Evolutionary conservation across 2,329 filamentous ascomycete genomes (phyloP).

Genomic region (Ascocoryne sarcoides): DNA sequence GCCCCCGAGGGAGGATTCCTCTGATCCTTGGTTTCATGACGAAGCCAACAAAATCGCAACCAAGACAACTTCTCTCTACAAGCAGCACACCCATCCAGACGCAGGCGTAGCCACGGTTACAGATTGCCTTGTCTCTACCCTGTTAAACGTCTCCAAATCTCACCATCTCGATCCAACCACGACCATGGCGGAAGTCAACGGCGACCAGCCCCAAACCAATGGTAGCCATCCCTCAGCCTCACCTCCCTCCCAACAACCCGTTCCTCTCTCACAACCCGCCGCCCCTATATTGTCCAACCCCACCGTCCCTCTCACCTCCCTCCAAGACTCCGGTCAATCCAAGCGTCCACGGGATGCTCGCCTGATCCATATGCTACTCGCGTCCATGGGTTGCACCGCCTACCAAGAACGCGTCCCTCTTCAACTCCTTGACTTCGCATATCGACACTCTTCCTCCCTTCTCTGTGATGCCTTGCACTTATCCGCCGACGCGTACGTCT

Average conservation of each 20-base stretch:
- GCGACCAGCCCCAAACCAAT: conserved; percentile 35
- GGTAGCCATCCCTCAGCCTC: conserved; percentile 14
- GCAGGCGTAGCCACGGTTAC: background rate
- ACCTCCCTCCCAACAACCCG: conserved; percentile 14
- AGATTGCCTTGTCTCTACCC: background rate
- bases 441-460: conserved; percentile 67
- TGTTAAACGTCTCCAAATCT: too few relatives aligned
- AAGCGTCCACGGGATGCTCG: conserved; percentile 68
- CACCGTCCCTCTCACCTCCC: conserved; percentile 26
- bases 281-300: conserved; percentile 7
- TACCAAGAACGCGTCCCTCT: conserved; percentile 79
- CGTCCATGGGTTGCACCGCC: conserved; percentile 66
- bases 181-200: conserved; percentile 27
- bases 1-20: background rate
- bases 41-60: background rate
- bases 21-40: background rate
- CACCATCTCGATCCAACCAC: background rate
- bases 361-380: conserved; percentile 71
- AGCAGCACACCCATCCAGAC: background rate
- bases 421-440: conserved; percentile 77
- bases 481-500: conserved; percentile 57
- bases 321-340: conserved; percentile 27
- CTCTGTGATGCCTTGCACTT: conserved; percentile 64
- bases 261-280: conserved; percentile 8
- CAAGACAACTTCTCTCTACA: background rate